Evolutionary conservation across 116 monocot species (phyloP), one percentile per base, ranked within the genome.

Genomic region (Trichopus zeylanicus): DNA sequence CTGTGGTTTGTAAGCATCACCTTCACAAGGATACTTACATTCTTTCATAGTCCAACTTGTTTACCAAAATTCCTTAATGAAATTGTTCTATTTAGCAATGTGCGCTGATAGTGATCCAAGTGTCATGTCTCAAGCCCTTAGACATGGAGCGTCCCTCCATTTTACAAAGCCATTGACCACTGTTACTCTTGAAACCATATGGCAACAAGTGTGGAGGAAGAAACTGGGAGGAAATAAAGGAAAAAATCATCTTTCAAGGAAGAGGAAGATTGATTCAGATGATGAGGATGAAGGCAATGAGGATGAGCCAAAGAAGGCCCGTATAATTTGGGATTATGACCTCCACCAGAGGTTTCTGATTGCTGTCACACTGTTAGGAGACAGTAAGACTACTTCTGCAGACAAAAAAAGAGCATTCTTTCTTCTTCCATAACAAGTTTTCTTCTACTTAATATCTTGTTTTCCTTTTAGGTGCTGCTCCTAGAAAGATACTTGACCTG

Each of bases 321-420:
- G 64, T 7, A 12, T 71, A 8, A 18, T 56, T 46, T 71, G 71
- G 64, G 57, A 56, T 57, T 9, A 0, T 21, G 64, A 71, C 27
- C 71, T 71, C 57, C 71, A 71, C 28, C 26, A 48, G 11, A 63
- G 71, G 57, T 71, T 71, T 47, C 57, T 63, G 1, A 33, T 71
- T 20, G 71, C 63, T 28, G 18, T 57, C 48, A 30, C 57, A 25
- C 31, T 64, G 2, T 55, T 71, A 0, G 71, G 71, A 55, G 34
- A 31, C 31, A 48, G 71, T 71, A 49, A 56, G 51, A 39, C 34
- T 25, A 10, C 5, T 5, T 22, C 4, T 49, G 2, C 7, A 22
- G 7, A 1, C 3, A 9, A 20, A 22, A 22, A 19, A n/a, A n/a
- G 7, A 49, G 23, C 7, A 1, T 22, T n/a, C n/a, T 49, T 5